Base-by-base conservation (phyloP, 2,329 filamentous ascomycete genomes). In the Arthrobotrys entomopaga region DNA sequence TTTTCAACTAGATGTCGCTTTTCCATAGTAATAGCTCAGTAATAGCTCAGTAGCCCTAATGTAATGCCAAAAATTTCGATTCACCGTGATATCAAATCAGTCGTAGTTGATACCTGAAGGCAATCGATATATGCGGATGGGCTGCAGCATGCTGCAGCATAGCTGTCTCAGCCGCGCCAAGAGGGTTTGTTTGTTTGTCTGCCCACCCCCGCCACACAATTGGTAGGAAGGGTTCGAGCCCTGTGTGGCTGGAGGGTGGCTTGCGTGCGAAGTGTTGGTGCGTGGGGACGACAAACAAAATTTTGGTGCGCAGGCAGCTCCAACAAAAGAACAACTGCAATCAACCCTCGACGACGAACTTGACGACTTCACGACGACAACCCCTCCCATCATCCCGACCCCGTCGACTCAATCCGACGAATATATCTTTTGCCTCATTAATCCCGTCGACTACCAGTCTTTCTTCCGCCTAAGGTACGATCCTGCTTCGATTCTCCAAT, bases 321-420 rank as follows among this genome's bases (percentile, higher is more conserved):
- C 59, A 34, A 34, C 29, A 10, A 34, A 34, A 34, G 29, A n/a
- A 34, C 29, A 3, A 34, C 29, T 10, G 56, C 67, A 58, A 48
- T 53, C 57, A 67, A 52, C 63, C 67, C 58, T 63, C 70, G 63
- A 74, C 69, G 70, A 66, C 70, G 16, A 46, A 46, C 29, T 57
- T 74, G 57, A 74, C 70, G 70, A 74, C 57, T 56, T 74, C 61
- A 70, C 65, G 65, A 70, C 58, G 57, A 52, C 42, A 15, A 15
- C 58, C 58, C 63, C 63, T 56, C 40, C 57, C 40, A 53, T 24
- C 57, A 61, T 53, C 52, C 70, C 46, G 42, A 46, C 46, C 64
- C 11, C 20, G 53, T 60, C 64, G 70, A 74, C 69, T 22, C 10
- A 67, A 20, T 59, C 64, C 53, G 54, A 59, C 53, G 13, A 46